Evolutionary conservation across 164 flowering plant genomes (phyloP).

Genomic region (Piper longum): DNA sequence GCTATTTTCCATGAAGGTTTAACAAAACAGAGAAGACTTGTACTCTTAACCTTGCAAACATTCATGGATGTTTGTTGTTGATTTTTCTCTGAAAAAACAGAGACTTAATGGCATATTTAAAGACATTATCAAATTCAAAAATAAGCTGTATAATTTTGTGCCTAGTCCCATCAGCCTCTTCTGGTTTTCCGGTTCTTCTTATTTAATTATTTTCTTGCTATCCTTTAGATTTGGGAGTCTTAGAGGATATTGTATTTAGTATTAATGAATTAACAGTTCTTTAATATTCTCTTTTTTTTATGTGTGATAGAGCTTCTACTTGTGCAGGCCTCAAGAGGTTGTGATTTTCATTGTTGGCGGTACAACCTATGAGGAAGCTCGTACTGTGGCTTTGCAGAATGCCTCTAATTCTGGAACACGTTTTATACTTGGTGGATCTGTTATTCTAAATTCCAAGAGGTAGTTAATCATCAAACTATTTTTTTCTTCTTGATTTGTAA

Average conservation of each 20-base stretch:
- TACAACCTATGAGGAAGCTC: too few relatives aligned
- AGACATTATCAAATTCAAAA: too few relatives aligned
- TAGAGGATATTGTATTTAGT: not conserved
- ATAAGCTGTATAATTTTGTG: not conserved
- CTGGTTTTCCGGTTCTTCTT: not conserved
- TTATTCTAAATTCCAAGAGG: too few relatives aligned
- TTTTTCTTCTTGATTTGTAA: not conserved
- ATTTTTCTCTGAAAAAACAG: too few relatives aligned
- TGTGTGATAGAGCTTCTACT: not conserved
- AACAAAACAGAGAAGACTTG: not conserved
- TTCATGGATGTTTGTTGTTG: too few relatives aligned
- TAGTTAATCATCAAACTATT: too few relatives aligned
- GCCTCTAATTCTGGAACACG: too few relatives aligned
- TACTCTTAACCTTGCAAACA: not conserved
- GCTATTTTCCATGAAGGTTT: conserved; percentile 9
- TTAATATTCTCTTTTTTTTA: not conserved
- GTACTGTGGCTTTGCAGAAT: too few relatives aligned
- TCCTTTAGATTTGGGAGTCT: not conserved
- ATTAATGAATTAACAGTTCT: not conserved
- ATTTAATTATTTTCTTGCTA: not conserved
- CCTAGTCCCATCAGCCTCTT: not conserved
- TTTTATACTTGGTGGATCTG: too few relatives aligned
- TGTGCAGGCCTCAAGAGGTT: conserved; percentile 69
- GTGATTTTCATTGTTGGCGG: conserved; percentile 8
- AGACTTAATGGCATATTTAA: too few relatives aligned